Conservation (phyloP, 768 basidiomycete genomes). For the Terana coerulea region DNA sequence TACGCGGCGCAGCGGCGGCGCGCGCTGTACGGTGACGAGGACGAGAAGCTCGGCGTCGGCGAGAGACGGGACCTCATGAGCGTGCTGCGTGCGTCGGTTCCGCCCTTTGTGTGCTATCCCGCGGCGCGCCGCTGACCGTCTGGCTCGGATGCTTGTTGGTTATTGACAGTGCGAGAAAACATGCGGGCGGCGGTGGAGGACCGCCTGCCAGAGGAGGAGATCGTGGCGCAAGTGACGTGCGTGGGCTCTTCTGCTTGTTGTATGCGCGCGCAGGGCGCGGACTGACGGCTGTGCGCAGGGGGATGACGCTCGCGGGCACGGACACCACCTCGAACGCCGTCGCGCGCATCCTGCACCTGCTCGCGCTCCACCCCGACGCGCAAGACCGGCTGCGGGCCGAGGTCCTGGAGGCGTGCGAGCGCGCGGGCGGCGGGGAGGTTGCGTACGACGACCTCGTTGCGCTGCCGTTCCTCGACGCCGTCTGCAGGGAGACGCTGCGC, state of each 20-base stretch:
- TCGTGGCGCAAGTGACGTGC: slow-evolving; percentile 32
- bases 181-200: slow-evolving; percentile 24
- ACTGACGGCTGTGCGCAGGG: not conserved
- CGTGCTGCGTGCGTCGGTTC: slow-evolving; percentile 36
- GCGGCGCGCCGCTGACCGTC: not conserved
- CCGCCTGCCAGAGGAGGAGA: slow-evolving; percentile 27
- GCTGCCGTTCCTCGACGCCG: slow-evolving; percentile 8
- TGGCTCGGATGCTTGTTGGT: too few species aligned
- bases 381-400: slow-evolving; percentile 9
- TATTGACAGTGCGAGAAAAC: slow-evolving; percentile 41
- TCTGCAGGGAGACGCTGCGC: slow-evolving; percentile 9
- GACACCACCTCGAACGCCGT: slow-evolving; percentile 12
- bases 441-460: slow-evolving; percentile 4
- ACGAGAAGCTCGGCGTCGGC: slow-evolving; percentile 28
- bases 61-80: slow-evolving; percentile 44
- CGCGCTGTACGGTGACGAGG: slow-evolving; percentile 31
- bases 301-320: slow-evolving; percentile 8
- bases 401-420: slow-evolving; percentile 2
- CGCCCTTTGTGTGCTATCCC: not conserved
- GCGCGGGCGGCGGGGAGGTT: slow-evolving; percentile 6
- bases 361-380: slow-evolving; percentile 3
- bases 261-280: not conserved
- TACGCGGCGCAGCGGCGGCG: slow-evolving; percentile 34
- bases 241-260: slow-evolving; percentile 1
- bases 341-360: slow-evolving; percentile 1